Evolutionary conservation across 2,329 filamentous ascomycete genomes (phyloP), one percentile per base, ranked within the genome.

Genomic region (Zymoseptoria tritici): DNA sequence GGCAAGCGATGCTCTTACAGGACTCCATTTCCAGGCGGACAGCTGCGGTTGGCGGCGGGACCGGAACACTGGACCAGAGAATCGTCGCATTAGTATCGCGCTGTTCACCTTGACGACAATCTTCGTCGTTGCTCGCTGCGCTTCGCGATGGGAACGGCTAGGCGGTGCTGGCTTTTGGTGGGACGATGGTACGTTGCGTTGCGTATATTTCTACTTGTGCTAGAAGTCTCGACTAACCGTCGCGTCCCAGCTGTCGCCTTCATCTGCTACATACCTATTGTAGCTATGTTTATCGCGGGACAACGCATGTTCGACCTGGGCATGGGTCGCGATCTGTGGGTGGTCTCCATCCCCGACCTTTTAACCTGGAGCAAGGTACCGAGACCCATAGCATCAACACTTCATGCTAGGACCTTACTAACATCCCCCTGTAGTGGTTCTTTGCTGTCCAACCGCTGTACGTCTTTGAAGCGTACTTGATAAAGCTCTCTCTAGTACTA

Each of bases 381-480:
- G 16, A 55, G 52, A 52, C 26, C 26, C 13, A n/a, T 31, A 4
- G 13, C 16, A 46, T 46, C 4, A n/a, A 46, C 13, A 16, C 36
- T 46, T 46, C 5, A n/a, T 46, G 13, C 36, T 7, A 16, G 11
- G 11, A 16, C 36, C 36, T 16, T 46, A 7, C 36, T 46, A 9
- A 46, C 36, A 16, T 46, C 6, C 6, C 11, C 36, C 26, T 50
- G 11, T 21, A 62, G 62, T 64, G 62, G 60, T 59, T 59, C 54
- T 64, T 56, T 31, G 52, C 55, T 11, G 56, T 49, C n/a, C 57
- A 62, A n/a, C 60, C 60, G n/a, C 29, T 64, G 6, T 64, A 64
- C 56, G 42, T 60, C 22, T 52, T 58, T 20, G 54, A 56, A 1
- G 59, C 56, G 4, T 64, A 54, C 49, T 51, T 49, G 11, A 60